Evolutionary conservation across 768 basidiomycete species (phyloP).

Genomic region (Lentinus brumalis): DNA sequence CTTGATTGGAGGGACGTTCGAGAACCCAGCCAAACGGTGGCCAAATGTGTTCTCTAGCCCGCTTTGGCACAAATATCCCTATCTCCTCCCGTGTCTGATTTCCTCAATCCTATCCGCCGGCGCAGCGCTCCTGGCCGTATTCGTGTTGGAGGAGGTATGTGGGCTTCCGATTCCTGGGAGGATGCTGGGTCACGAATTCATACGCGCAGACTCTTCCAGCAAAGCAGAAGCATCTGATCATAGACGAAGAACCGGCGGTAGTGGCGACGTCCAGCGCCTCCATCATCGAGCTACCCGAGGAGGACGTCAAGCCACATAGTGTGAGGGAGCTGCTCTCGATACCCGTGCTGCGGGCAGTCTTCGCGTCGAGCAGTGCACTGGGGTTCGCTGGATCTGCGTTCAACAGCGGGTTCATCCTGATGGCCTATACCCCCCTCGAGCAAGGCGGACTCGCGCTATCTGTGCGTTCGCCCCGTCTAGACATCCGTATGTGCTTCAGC

Average conservation of each 20-base stretch:
- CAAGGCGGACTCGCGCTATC: conserved; percentile 60
- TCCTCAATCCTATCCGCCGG: conserved; percentile 42
- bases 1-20: conserved; percentile 61
- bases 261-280: not conserved
- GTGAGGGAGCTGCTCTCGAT: conserved; percentile 43
- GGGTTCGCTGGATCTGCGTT: conserved; percentile 56
- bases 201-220: conserved; percentile 25
- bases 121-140: conserved; percentile 44
- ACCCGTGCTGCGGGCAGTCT: conserved; percentile 55
- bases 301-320: conserved; percentile 22
- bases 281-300: conserved; percentile 3
- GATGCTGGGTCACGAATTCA: not conserved
- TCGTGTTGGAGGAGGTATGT: conserved; percentile 58
- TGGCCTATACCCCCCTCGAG: conserved; percentile 62
- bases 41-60: conserved; percentile 43
- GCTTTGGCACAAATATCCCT: too few species aligned
- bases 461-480: conserved; percentile 40
- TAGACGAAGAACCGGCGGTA: conserved; percentile 10
- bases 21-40: conserved; percentile 51
- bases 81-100: conserved; percentile 61
- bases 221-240: conserved; percentile 12
- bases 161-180: not conserved
- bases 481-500: not conserved
- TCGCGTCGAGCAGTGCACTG: conserved; percentile 52
- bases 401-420: conserved; percentile 67